Evolutionary conservation across 78 protist species (phyloP), one percentile per base, ranked within the genome.

Genomic region (Dictyostelium firmibasis): DNA sequence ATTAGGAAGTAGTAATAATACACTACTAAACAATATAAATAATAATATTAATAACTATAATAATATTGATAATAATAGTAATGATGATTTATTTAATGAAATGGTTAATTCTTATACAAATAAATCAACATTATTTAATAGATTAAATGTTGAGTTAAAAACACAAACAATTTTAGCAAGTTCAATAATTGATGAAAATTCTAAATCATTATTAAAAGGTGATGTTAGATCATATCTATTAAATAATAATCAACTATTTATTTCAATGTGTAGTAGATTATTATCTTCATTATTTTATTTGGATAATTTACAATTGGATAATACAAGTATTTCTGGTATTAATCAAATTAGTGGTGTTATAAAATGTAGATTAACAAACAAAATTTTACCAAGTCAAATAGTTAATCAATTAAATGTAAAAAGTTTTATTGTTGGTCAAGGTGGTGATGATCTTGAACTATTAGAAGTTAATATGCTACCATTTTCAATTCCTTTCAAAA

Each of bases 311-410:
- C 11, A 33, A 27, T 36, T 44, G 8, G 70, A 79, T 9, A 38
- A 36, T n/a, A 27, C 29, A 1, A 25, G 25, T 33, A 77, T 11
- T 7, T 25, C 27, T 64, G 27, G 74, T 67, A 67, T 25, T 8
- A 79, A 76, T 38, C 83, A 76, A 76, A 16, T 79, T 14, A 38
- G 33, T n/a, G 84, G 84, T 14, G 57, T 36, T 14, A 79, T 79
- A 5, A 44, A 79, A 44, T 79, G 84, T 79, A 79, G 69, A 44
- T 44, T 79, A 27, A 47, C 53, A 29, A 79, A 41, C 13, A 79
- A 79, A 29, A 79, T n/a, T 25, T 3, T 79, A 13, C 69, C 60
- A 36, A 13, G 18, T 4, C 69, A 20, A 33, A 44, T 44, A 27
- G 36, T 27, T 6, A 79, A 79, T 27, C 84, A 44, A 72, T 72